phyloP scores from a whole-genome alignment of 1,284 basidiomycete species.

The Heterobasidion parviporum region DNA sequence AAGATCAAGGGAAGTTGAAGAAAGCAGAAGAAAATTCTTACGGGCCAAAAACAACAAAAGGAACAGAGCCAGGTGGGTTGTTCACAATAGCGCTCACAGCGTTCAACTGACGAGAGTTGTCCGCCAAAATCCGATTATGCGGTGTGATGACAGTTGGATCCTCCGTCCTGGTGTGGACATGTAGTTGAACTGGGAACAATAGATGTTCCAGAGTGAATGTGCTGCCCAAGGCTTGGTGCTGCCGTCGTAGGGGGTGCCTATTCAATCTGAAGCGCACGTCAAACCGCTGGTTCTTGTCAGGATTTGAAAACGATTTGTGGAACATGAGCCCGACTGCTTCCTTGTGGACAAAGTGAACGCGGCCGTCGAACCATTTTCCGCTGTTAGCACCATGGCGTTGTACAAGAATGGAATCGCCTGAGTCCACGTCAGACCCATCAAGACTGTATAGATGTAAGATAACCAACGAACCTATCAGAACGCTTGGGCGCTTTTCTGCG shows the following conservation, averaged over 20 bases:
- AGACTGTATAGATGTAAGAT: no score
- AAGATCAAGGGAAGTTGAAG: no score
- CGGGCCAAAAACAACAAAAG: slow-evolving; percentile 63
- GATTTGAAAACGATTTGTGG: slow-evolving; percentile 31
- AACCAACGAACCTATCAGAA: slow-evolving; percentile 40
- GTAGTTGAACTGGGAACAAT: slow-evolving; percentile 30
- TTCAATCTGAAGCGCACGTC: slow-evolving; percentile 50
- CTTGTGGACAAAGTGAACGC: slow-evolving; percentile 43
- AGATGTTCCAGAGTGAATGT: slow-evolving; percentile 29
- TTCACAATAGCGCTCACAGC: slow-evolving; percentile 46
- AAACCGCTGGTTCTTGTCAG: slow-evolving; percentile 22
- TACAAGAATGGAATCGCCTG: slow-evolving; percentile 48
- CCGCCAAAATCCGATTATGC: slow-evolving; percentile 36
- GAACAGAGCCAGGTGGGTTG: slow-evolving; percentile 35
- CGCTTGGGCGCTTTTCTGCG: slow-evolving; percentile 58
- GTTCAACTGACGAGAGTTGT: slow-evolving; percentile 42
- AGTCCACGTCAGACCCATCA: no score
- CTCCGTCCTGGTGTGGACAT: slow-evolving; percentile 14
- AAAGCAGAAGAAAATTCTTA: slow-evolving; percentile 24
- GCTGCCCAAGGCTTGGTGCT: slow-evolving; percentile 48
- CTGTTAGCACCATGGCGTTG: slow-evolving; percentile 26
- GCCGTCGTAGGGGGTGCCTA: slow-evolving; percentile 40
- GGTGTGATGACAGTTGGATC: not conserved
- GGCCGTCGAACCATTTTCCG: slow-evolving; percentile 48
- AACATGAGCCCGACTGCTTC: slow-evolving; percentile 49